Evolutionary conservation across 345 rosid genomes (phyloP), one percentile per base, ranked within the genome.

Genomic region (Gossypium raimondii): DNA sequence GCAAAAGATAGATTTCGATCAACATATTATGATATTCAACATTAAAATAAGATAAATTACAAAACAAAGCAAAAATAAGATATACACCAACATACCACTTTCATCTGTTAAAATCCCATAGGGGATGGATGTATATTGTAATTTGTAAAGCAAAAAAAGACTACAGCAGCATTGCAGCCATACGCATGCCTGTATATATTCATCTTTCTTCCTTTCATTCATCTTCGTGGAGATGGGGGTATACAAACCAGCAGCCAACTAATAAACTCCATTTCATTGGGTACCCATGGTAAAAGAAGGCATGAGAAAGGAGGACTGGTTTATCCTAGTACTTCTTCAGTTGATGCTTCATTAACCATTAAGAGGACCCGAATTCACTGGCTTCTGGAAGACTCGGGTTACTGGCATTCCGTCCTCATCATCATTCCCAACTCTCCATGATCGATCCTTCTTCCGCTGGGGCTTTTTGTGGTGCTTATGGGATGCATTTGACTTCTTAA

Each of bases 391-490:
- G 69, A 82, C 88, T 78, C 87, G 83, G 9, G 80, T 84, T 20
- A 84, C 82, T 7, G 99, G 97, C 96, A 89, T 93, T 78, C 89
- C 93, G 77, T 91, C 93, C 29, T 73, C 91, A 44, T 73, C 81
- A 43, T 86, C 89, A 53, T 87, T 89, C 51, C 81, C 87, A 16
- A 78, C 82, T 77, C 97, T 87, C 99, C 98, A 85, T 29, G 89
- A 73, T 0, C 88, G 82, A 78, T 92, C 90, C 68, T 88, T 85
- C 76, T 83, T 92, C 84, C 84, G 85, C 71, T 85, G 89, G 25
- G 91, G 90, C 84, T 94, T 92, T 82, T 83, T 91, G 70, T 94
- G 89, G 48, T 88, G 88, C 79, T 90, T 95, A 72, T 83, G 87
- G 3, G 93, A 78, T 2, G 83, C 87, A 1, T 58, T 84, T 25